Evolutionary conservation across 2,329 filamentous ascomycete genomes (phyloP), one percentile per base, ranked within the genome.

Genomic region (Xylariaceae sp.): DNA sequence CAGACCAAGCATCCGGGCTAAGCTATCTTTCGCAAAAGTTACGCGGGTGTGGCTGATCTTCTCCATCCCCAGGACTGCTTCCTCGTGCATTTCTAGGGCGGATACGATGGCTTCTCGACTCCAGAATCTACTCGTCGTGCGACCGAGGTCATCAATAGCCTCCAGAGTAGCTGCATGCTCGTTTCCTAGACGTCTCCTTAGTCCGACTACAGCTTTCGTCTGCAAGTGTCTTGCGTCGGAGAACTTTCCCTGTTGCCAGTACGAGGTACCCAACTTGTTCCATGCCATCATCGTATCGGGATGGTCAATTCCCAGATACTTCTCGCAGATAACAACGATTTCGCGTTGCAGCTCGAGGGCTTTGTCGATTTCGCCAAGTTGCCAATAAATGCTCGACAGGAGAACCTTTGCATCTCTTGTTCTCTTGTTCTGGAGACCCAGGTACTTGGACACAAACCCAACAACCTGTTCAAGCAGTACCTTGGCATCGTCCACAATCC

Each of bases 201-300:
- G 28, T 14, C 50, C 34, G 9, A 19, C 19, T 2, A 52, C 50
- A 6, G 39, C 50, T n/a, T 52, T 34, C 3, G 16, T 7, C 6
- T 45, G 45, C 13, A 52, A 17, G 5, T n/a, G 14, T 17, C 11
- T 39, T 2, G 50, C 50, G 7, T 16, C 45, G 34, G 38, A 47
- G 22, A 28, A 52, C 11, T 22, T 36, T 19, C 45, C 50, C 33
- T 48, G 45, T 40, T 45, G 45, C 45, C 34, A 48, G 10, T 47
- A 16, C 10, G 45, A 47, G 2, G 14, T 22, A 14, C 50, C 42
- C 11, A 48, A 28, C 10, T 47, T 44, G 14, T 41, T 39, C 17
- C 34, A 7, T 6, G 50, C 45, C n/a, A 39, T 4, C 19, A 52
- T 9, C 2, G 50, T 52, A 1, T 52, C 50, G 2, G 50, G 45